phyloP scores from a whole-genome alignment of 192 early-diverging fungal genomes.

The Coemansia sp. region DNA sequence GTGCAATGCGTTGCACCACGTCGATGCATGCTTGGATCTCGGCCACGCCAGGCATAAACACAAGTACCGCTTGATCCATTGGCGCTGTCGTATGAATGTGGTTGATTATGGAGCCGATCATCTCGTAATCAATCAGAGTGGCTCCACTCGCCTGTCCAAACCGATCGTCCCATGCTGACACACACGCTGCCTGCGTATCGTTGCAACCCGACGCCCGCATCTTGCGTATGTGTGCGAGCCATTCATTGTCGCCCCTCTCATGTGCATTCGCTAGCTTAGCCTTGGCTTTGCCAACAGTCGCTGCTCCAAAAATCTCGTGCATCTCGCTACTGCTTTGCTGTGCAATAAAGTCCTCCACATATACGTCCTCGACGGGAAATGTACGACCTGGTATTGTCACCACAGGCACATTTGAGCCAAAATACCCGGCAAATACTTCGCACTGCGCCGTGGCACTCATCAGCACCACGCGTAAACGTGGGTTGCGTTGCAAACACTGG shows the following conservation, averaged over 20 bases:
- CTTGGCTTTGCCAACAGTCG: conserved; percentile 1
- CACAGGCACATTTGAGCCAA: conserved; percentile 59
- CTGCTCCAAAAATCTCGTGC: conserved; percentile 15
- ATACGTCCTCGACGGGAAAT: conserved; percentile 69
- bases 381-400: conserved; percentile 76
- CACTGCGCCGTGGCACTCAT: conserved; percentile 92
- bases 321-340: not conserved
- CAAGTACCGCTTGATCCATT: conserved; percentile 58
- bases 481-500: conserved; percentile 57
- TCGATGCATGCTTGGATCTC: conserved; percentile 75
- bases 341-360: conserved; percentile 43
- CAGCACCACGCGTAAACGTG: conserved; percentile 67
- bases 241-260: not conserved
- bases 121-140: conserved; percentile 56
- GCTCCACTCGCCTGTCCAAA: conserved; percentile 2
- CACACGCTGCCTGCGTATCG: conserved; percentile 7
- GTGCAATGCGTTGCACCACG: conserved; percentile 22
- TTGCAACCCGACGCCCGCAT: not conserved
- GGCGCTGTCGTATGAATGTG: conserved; percentile 58
- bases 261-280: conserved; percentile 6
- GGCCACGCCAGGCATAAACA: conserved; percentile 73
- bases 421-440: conserved; percentile 75
- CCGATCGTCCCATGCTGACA: conserved; percentile 33
- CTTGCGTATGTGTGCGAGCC: not conserved
- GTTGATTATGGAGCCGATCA: conserved; percentile 60